Percentiles rank a stretch among this genome's conserved stretches.
Conservation (phyloP, 2,329 filamentous ascomycete species). For the Xylariaceae sp. region DNA sequence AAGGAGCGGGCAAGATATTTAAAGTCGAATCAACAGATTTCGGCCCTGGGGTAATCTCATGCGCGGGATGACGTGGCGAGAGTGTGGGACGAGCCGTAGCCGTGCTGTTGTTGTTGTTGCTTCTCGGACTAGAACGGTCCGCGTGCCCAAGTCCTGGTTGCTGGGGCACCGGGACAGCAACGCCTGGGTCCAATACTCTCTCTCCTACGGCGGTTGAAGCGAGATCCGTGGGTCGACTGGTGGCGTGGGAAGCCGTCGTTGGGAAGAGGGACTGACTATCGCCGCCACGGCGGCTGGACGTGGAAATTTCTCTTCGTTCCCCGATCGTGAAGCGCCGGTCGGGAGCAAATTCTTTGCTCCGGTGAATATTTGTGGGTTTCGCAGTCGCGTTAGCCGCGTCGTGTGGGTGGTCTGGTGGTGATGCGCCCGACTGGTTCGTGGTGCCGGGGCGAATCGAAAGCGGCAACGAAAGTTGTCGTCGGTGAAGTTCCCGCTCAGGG, state of each 20-base stretch:
- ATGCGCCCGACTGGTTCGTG: slow-evolving; percentile 6
- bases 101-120: slow-evolving; percentile 1
- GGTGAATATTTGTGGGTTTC: not conserved
- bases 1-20: slow-evolving; percentile 35
- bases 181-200: not conserved
- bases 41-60: slow-evolving; percentile 25
- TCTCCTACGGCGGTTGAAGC: slow-evolving; percentile 31
- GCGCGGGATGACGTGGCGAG: slow-evolving; percentile 17
- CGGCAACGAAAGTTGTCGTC: slow-evolving; percentile 1
- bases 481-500: slow-evolving; percentile 15
- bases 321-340: not conserved
- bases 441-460: slow-evolving; percentile 3
- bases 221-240: slow-evolving; percentile 22
- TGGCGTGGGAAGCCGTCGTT: slow-evolving; percentile 35
- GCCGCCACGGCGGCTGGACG: slow-evolving; percentile 27
- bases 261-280: slow-evolving; percentile 24
- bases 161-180: slow-evolving; percentile 17
- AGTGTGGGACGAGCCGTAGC: slow-evolving; percentile 10
- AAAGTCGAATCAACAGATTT: slow-evolving; percentile 18
- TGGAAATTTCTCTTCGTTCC: not conserved
- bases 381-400: not conserved
- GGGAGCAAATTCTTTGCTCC: not conserved
- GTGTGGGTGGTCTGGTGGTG: not conserved
- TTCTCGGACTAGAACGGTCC: not conserved
- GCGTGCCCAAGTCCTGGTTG: slow-evolving; percentile 13